Conservation (phyloP, 129 eudicot species). For the carrot (Daucus carota) region DNA sequence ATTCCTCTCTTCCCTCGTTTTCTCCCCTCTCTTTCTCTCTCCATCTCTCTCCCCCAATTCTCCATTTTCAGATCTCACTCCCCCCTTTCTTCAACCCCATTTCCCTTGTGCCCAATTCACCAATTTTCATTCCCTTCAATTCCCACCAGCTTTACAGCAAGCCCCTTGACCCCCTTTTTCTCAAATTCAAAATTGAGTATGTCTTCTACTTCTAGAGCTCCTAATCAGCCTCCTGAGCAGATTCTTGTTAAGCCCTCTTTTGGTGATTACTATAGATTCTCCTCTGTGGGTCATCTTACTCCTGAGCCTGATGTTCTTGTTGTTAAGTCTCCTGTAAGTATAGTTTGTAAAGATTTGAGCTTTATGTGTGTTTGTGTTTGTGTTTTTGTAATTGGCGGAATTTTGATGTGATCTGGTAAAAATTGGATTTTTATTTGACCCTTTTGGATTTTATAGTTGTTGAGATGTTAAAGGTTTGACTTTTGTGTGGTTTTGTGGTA, state of each 20-base stretch:
- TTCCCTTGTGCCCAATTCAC: slow-evolving; percentile 17
- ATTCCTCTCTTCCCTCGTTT: slow-evolving; percentile 12
- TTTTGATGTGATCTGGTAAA: slow-evolving; percentile 5
- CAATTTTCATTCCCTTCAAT: slow-evolving; percentile 3
- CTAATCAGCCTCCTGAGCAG: slow-evolving; percentile 24
- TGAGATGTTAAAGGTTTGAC: slow-evolving; percentile 2
- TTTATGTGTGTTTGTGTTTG: background rate
- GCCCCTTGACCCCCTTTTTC: background rate
- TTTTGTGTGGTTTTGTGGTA: background rate
- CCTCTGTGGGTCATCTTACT: slow-evolving; percentile 16
- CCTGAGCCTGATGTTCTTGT: slow-evolving; percentile 49
- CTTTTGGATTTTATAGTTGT: background rate
- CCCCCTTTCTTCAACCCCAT: slow-evolving; percentile 3
- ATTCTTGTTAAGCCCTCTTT: slow-evolving; percentile 76
- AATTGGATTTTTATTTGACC: background rate
- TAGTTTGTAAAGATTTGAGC: background rate
- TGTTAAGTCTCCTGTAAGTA: slow-evolving; percentile 65
- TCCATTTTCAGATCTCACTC: slow-evolving; percentile 38
- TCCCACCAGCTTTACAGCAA: background rate
- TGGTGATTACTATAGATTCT: slow-evolving; percentile 75
- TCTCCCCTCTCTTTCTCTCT: slow-evolving; percentile 17
- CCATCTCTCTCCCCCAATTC: slow-evolving; percentile 12
- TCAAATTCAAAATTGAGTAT: background rate
- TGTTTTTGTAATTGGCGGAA: background rate
- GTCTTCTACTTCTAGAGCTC: slow-evolving; percentile 18